Conservation (phyloP, 2,329 filamentous ascomycete species). For the Cladosporium oxysporum region DNA sequence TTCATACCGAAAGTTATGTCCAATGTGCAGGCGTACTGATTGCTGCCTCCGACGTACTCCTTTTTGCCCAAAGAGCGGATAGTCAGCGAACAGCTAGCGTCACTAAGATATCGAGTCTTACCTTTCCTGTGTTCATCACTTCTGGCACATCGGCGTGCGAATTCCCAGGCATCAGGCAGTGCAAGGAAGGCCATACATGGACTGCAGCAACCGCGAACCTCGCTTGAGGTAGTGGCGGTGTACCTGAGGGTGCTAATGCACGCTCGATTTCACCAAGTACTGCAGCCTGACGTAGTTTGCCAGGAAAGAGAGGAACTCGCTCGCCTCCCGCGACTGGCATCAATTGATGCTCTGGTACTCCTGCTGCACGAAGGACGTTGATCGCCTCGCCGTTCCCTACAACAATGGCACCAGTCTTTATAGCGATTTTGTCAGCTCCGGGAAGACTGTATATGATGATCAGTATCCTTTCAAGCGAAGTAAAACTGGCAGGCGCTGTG, state of each 20-base stretch:
- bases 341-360: background rate
- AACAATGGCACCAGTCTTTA: background rate
- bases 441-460: background rate
- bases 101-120: background rate
- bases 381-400: background rate
- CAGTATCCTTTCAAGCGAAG: background rate
- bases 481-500: background rate
- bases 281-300: background rate
- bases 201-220: background rate
- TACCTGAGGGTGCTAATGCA: background rate
- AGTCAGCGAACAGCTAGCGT: background rate
- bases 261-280: background rate
- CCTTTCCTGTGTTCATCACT: background rate
- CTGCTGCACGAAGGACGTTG: background rate
- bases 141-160: background rate
- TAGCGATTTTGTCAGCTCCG: background rate
- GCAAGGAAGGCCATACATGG: background rate
- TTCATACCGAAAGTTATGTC: conserved; percentile 3
- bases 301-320: background rate
- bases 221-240: background rate
- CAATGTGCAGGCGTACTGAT: background rate
- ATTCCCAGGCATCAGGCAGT: conserved; percentile 5
- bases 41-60: background rate
- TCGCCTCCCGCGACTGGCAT: background rate
- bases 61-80: background rate